A percentile compares a stretch with the other conserved stretches of the same genome.
Evolutionary conservation across 495 filamentous ascomycete genomes (phyloP).

Genomic region (Cladorrhinum samala): DNA sequence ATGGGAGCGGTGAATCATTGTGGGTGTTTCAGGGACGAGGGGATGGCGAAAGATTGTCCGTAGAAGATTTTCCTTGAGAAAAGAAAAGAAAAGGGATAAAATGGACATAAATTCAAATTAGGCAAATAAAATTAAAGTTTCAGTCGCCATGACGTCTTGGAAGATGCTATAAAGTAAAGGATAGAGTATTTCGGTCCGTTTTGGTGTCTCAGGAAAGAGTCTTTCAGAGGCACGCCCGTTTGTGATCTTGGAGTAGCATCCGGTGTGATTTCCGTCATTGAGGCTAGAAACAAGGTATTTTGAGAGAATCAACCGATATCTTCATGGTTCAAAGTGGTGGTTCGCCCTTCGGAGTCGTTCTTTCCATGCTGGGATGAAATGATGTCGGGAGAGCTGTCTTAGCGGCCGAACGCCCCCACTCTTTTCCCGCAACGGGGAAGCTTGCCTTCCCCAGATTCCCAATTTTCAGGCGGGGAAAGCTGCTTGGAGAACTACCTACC

Average conservation of each 20-base stretch:
- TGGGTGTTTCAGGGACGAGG: neutral
- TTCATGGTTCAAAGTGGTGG: too few species aligned
- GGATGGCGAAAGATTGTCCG: neutral
- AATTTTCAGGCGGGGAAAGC: neutral
- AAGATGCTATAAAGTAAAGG: neutral
- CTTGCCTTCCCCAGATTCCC: constrained; percentile 6
- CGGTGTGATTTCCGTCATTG: too few species aligned
- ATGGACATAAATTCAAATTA: neutral
- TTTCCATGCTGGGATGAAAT: neutral
- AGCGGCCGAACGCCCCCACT: neutral
- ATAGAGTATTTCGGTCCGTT: neutral
- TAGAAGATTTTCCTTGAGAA: neutral
- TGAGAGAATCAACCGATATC: too few species aligned
- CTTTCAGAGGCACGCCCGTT: neutral
- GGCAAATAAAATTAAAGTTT: neutral
- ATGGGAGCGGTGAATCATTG: neutral
- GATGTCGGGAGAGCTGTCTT: neutral
- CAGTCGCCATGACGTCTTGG: neutral
- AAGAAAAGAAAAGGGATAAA: neutral
- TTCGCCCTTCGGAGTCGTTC: too few species aligned
- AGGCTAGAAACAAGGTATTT: too few species aligned
- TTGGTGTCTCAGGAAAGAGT: neutral
- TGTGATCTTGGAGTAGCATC: too few species aligned
- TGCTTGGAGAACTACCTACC: neutral
- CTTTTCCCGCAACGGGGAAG: neutral